Base-by-base conservation (phyloP, 2,329 filamentous ascomycete species). In the Venturiaceae sp. region DNA sequence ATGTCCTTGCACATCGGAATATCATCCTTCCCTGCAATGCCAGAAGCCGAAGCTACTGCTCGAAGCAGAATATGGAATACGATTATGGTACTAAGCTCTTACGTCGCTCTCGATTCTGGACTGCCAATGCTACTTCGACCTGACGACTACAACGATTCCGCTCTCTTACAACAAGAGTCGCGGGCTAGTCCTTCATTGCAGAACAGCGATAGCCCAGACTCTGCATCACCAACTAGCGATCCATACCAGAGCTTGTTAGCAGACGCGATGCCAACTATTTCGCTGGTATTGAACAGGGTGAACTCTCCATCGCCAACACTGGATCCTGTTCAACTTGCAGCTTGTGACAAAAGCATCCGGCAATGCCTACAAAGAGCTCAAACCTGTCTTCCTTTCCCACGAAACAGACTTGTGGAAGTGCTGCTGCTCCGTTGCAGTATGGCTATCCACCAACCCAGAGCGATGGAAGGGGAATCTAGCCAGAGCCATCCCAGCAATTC, bases 61-160 rank as follows among this genome's bases (percentile, higher is more conserved):
- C 58, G 58, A 34, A 33, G 52, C 13, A 33, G 26, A 19, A 26
- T 59, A 33, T 59, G 53, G 58, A 52, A 32, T n/a, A 59, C 58
- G 7, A 37, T 59, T 3, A 21, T 59, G 41, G 23, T 59, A 26
- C 32, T 59, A 21, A 53, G 58, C 28, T 32, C 53, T 28, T 21
- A 28, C 6, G 19, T 50, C 2, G 21, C 52, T 33, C 58, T 59
- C 30, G 58, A 47, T 28, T 57, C 58, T 30, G 58, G 58, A 5
- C 26, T 59, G 53, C 58, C 52, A 6, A 32, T 52, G 23, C 26
- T 57, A 16, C 32, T 59, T 11, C 19, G 58, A 30, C 26, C 53
- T 11, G 28, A 47, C 3, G 58, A 59, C 28, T 59, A 58, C 21
- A 28, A 23, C 11, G 21, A 55, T 5, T 37, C 33, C n/a, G 6